Conservation (phyloP, 108 stramenopile species). For the Nannochloropsis salina region DNA sequence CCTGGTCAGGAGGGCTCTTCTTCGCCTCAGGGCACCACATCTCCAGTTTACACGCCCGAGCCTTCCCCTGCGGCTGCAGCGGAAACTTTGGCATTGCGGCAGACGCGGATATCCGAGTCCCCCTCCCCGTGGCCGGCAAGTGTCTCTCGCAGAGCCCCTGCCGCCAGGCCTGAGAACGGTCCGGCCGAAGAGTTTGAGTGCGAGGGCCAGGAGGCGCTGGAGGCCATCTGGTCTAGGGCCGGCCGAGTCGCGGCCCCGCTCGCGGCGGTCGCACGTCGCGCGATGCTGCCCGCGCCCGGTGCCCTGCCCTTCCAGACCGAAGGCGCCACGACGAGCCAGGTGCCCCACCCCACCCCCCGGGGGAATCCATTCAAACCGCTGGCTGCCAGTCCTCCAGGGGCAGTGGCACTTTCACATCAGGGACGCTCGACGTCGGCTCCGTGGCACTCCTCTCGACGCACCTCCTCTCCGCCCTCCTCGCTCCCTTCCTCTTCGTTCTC, state of each 20-base stretch:
- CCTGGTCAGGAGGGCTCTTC: constrained; percentile 22
- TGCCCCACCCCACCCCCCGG: not conserved
- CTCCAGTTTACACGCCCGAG: constrained; percentile 9
- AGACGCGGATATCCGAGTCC: too few relatives aligned
- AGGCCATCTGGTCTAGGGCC: not conserved
- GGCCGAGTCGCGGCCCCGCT: not conserved
- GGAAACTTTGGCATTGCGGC: too few relatives aligned
- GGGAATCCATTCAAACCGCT: constrained; percentile 10
- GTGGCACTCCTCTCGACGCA: not conserved
- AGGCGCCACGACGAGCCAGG: not conserved
- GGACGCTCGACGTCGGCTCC: not conserved
- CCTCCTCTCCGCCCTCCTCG: not conserved
- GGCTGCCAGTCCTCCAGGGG: not conserved
- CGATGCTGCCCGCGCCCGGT: not conserved
- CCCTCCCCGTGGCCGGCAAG: not conserved
- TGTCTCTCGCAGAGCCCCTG: not conserved
- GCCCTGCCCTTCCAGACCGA: constrained; percentile 7
- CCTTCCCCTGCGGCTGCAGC: too few relatives aligned
- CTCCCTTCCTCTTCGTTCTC: not conserved
- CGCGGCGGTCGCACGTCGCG: not conserved
- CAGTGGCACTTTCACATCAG: constrained; percentile 1
- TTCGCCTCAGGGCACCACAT: constrained; percentile 19
- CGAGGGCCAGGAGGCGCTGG: not conserved
- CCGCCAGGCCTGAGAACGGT: not conserved
- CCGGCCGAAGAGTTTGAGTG: not conserved